Evolutionary conservation across 768 basidiomycete species (phyloP).

Genomic region (Lactifluus pinguis): DNA sequence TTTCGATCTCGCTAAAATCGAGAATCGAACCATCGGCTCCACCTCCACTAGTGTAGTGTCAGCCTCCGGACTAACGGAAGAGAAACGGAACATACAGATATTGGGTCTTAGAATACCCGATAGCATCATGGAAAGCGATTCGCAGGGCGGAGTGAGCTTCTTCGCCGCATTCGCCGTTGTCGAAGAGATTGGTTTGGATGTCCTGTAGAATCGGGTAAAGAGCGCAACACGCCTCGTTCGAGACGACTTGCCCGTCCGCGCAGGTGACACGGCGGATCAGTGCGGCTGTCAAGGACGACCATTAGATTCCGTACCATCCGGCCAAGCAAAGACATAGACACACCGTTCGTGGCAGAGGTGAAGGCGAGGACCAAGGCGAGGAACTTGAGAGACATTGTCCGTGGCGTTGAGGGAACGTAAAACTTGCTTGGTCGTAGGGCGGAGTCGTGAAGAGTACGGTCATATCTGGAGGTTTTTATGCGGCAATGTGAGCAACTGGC

Average conservation of each 20-base stretch:
- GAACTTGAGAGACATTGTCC: slow-evolving; percentile 22
- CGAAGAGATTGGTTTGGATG: slow-evolving; percentile 25
- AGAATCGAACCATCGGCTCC: slow-evolving; percentile 24
- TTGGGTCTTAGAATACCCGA: slow-evolving; percentile 8
- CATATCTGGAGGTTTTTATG: not conserved
- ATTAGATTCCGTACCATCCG: not conserved
- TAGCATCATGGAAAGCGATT: slow-evolving; percentile 25
- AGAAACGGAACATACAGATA: not conserved
- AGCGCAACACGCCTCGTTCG: slow-evolving; percentile 26
- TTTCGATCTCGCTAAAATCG: slow-evolving; percentile 11
- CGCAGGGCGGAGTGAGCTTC: slow-evolving; percentile 25
- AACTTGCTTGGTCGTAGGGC: not conserved
- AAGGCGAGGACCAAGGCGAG: slow-evolving; percentile 17
- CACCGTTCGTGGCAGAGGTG: slow-evolving; percentile 16
- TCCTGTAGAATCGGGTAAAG: slow-evolving; percentile 27
- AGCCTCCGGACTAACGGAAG: not conserved
- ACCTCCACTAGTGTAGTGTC: slow-evolving; percentile 16
- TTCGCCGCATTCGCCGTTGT: slow-evolving; percentile 25
- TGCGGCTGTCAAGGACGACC: slow-evolving; percentile 10
- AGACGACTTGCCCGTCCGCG: slow-evolving; percentile 24
- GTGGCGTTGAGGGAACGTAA: not conserved
- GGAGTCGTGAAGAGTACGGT: not conserved
- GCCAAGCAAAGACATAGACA: not conserved
- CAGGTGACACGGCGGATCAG: slow-evolving; percentile 22
- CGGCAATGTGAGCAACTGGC: not conserved